Percentiles rank a stretch among this genome's conserved stretches.
These are phyloP conservation scores for Lizonia empirigonia DNA, from an alignment of 2,329 filamentous ascomycete genomes.

Conservation along the genomic window DNA sequence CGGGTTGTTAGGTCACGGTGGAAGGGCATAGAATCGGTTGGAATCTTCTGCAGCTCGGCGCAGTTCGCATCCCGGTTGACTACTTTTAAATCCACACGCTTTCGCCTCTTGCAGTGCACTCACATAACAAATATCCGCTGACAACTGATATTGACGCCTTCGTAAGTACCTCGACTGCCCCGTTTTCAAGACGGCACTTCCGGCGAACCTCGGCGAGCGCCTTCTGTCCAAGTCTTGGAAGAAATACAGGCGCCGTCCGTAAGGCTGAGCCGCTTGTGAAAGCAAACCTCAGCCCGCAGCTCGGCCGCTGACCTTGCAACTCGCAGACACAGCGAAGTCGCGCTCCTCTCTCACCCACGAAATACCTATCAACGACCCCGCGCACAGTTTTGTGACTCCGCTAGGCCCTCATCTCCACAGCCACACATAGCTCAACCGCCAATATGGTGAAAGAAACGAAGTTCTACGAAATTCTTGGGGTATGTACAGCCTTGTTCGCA, in stretches of 20 bases:
- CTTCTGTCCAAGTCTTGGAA: slow-evolving; percentile 12
- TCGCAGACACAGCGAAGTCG: slow-evolving; percentile 12
- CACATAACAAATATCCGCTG: slow-evolving; percentile 13
- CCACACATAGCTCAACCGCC: slow-evolving; percentile 25
- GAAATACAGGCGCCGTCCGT: slow-evolving; percentile 16
- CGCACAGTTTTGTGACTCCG: slow-evolving; percentile 34
- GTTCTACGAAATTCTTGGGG: slow-evolving; percentile 78
- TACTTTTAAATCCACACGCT: slow-evolving; percentile 42
- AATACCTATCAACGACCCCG: slow-evolving; percentile 16
- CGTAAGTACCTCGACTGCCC: slow-evolving; percentile 9
- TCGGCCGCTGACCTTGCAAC: slow-evolving; percentile 25
- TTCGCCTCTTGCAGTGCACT: slow-evolving; percentile 20
- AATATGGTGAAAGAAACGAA: slow-evolving; percentile 81
- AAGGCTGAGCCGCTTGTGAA: slow-evolving; percentile 26
- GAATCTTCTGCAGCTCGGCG: slow-evolving; percentile 47
- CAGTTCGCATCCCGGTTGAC: slow-evolving; percentile 40
- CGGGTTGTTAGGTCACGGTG: slow-evolving; percentile 38
- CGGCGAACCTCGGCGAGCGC: slow-evolving; percentile 29
- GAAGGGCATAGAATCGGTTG: slow-evolving; percentile 43
- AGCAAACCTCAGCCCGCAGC: slow-evolving; percentile 18
- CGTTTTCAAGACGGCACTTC: slow-evolving; percentile 2
- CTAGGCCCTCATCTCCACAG: slow-evolving; percentile 28
- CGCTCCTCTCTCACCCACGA: slow-evolving; percentile 10
- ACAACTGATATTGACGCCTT: slow-evolving; percentile 7
- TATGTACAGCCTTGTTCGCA: slow-evolving; percentile 54